phyloP scores from a whole-genome alignment of 768 basidiomycete species.

The Podaxis sp. region DNA sequence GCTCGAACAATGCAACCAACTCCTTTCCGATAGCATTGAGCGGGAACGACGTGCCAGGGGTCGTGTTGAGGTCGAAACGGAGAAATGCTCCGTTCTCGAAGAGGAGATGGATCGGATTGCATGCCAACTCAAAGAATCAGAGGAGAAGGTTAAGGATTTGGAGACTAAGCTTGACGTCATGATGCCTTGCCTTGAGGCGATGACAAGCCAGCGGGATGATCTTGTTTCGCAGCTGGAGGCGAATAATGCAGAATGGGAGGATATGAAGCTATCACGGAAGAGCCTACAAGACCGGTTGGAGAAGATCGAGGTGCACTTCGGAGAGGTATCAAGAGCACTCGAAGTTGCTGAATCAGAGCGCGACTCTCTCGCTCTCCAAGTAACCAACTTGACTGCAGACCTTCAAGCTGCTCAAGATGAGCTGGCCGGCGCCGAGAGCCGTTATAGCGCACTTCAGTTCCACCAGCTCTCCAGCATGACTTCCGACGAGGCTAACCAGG shows the following conservation, averaged over 20 bases:
- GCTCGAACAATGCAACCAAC: not conserved
- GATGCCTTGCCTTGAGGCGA: slow-evolving; percentile 30
- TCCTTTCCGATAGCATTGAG: not conserved
- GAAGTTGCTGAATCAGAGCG: slow-evolving; percentile 63
- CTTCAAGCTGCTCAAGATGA: slow-evolving; percentile 49
- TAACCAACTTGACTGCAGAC: slow-evolving; percentile 60
- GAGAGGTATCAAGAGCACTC: slow-evolving; percentile 33
- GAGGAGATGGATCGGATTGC: slow-evolving; percentile 12
- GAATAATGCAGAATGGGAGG: slow-evolving; percentile 25
- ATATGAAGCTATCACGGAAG: not conserved
- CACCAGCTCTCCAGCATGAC: slow-evolving; percentile 66
- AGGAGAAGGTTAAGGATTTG: slow-evolving; percentile 22
- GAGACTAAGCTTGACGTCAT: slow-evolving; percentile 30
- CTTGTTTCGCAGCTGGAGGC: slow-evolving; percentile 28
- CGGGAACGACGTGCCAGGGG: not conserved
- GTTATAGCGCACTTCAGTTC: slow-evolving; percentile 58
- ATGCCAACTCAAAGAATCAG: slow-evolving; percentile 18
- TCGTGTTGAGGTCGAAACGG: not conserved
- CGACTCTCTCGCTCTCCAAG: slow-evolving; percentile 58
- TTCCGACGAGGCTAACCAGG: slow-evolving; percentile 45
- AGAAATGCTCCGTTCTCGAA: slow-evolving; percentile 3
- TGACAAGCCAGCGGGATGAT: slow-evolving; percentile 32
- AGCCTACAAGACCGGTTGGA: slow-evolving; percentile 23
- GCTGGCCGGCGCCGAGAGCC: slow-evolving; percentile 50
- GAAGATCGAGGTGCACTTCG: slow-evolving; percentile 27